Percentiles rank a stretch among this genome's conserved stretches.
phyloP scores from a whole-genome alignment of 345 rosid genomes.

The Physaria fendleri region DNA sequence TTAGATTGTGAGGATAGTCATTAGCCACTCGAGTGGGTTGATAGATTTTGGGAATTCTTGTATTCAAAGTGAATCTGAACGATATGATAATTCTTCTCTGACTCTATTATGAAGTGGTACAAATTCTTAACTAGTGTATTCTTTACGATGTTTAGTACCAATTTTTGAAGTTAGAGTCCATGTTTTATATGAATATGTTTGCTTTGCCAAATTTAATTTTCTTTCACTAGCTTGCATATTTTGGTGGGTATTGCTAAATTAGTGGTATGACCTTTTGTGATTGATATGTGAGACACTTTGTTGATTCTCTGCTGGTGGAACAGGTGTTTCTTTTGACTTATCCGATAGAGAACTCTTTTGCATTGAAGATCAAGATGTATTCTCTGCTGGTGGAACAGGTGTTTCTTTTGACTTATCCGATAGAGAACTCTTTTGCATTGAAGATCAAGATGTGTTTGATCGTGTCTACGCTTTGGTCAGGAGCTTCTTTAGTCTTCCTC shows the following conservation, averaged over 20 bases:
- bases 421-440: conserved; percentile 81
- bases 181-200: neutral
- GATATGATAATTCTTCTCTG: neutral
- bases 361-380: conserved; percentile 77
- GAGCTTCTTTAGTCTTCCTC: conserved; percentile 44
- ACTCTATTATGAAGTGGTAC: neutral
- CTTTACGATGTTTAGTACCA: neutral
- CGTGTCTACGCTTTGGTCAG: conserved; percentile 67
- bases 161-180: neutral
- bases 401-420: conserved; percentile 89
- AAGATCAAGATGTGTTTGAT: conserved; percentile 83
- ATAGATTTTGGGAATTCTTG: neutral
- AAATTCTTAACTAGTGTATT: neutral
- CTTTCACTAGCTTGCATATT: neutral
- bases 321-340: conserved; percentile 87
- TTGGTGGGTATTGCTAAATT: neutral
- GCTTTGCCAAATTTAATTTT: neutral
- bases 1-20: neutral
- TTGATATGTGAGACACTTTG: neutral
- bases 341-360: conserved; percentile 90
- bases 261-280: neutral
- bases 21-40: neutral
- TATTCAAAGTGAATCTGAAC: neutral
- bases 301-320: neutral
- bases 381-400: conserved; percentile 44